Evolutionary conservation across 257 asterid genomes (phyloP), one percentile per base, ranked within the genome.

Genomic region (Solanum sparsipilum): DNA sequence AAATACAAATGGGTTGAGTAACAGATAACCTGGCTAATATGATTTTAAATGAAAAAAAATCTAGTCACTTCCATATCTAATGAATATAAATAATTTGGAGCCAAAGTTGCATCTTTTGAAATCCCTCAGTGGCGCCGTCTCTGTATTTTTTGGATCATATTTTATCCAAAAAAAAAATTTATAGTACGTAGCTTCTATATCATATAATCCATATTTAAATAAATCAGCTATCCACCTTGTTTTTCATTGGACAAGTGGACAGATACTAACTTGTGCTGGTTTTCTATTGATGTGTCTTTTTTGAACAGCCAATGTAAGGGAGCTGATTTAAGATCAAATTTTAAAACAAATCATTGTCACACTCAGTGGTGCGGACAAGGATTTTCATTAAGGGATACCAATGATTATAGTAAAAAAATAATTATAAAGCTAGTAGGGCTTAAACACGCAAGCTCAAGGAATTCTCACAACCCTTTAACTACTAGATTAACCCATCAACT

Each of bases 301-400:
- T 6, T 31, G 32, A 36, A 75, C 83, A 75, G 9, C 35, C 84
- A 23, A 11, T 76, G 60, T 27, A 39, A 78, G 35, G 23, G 56
- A 44, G 18, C 56, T 44, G 1, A 44, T 78, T 78, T 15, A 78
- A 41, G 84, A 79, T 41, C 21, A 39, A 75, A 79, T 79, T 41
- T 0, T 41, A 27, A 27, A 41, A 8, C 10, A 44, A 41, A 74
- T 35, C 48, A 74, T 1, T 56, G 65, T 56, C 65, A 18, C 25
- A 56, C 25, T 0, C n/a, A 16, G 10, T 52, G 23, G 0, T 0
- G 63, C 0, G 1, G 9, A 52, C 9, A 52, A 52, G 4, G 9
- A 18, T 16, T 52, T 52, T 52, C 0, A 16, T 2, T 52, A 52
- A 52, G 4, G 1, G 4, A 0, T 2, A 0, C 18, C 10, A 52